A percentile compares a stretch with the other conserved stretches of the same genome.
Evolutionary conservation across 331 rosid genomes (phyloP).

Genomic region (Acacia concinna): DNA sequence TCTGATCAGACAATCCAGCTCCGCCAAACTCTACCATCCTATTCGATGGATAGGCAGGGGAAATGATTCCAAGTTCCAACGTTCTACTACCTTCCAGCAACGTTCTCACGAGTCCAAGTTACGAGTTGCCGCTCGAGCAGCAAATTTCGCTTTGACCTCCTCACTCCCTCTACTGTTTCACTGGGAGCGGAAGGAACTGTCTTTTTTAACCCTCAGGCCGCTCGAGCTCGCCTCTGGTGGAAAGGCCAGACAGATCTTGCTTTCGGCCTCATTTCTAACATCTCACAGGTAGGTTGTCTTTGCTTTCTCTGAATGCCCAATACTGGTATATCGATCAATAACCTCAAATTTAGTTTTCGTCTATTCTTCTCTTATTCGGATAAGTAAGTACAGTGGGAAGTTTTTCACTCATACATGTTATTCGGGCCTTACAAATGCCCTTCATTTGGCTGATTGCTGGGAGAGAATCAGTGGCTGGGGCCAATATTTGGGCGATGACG

Average conservation of each 20-base stretch:
- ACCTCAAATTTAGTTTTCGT: not conserved
- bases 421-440: not conserved
- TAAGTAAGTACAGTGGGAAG: not conserved
- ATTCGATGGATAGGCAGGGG: no score
- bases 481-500: not conserved
- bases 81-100: no score
- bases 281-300: not conserved
- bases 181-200: not conserved
- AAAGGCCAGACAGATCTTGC: not conserved
- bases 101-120: no score
- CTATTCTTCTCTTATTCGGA: not conserved
- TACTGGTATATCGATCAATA: not conserved
- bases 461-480: not conserved
- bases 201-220: not conserved
- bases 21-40: no score
- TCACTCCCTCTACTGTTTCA: not conserved
- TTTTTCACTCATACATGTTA: not conserved
- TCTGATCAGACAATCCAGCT: no score
- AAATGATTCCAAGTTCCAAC: no score
- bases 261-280: not conserved
- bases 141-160: not conserved
- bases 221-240: not conserved
- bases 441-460: conserved; percentile 17
- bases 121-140: no score
- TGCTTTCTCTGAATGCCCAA: not conserved